A percentile compares a stretch with the other conserved stretches of the same genome.
phyloP scores from a whole-genome alignment of 306 rosid species.

The Cucurbita maxima region DNA sequence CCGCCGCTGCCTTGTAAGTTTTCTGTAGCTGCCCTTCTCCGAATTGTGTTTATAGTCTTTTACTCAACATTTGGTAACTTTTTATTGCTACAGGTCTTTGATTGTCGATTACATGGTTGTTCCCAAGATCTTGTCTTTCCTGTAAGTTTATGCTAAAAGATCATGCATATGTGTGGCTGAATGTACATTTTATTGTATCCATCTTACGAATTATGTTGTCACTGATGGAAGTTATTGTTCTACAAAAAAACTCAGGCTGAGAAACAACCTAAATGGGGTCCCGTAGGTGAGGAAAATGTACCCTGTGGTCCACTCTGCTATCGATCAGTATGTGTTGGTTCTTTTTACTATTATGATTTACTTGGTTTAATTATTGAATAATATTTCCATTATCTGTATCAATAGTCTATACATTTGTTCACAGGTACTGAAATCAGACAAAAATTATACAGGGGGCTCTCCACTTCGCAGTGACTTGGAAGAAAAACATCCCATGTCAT shows the following conservation, averaged over 20 bases:
- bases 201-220: background rate
- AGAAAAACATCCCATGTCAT: constrained; percentile 36
- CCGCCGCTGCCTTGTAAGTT: constrained; percentile 85
- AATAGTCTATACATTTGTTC: constrained; percentile 13
- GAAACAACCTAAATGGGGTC: constrained; percentile 52
- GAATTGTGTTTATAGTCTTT: background rate
- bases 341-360: background rate
- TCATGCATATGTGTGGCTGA: background rate
- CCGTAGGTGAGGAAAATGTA: constrained; percentile 41
- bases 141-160: constrained; percentile 31
- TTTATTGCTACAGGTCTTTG: constrained; percentile 53
- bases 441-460: constrained; percentile 30
- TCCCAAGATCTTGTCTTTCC: constrained; percentile 98
- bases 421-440: constrained; percentile 60
- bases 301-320: constrained; percentile 78
- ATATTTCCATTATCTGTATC: background rate
- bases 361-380: background rate
- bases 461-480: constrained; percentile 37
- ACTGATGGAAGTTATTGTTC: background rate
- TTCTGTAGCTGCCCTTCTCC: constrained; percentile 2
- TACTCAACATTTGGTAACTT: background rate
- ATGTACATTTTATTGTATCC: background rate
- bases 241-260: constrained; percentile 55
- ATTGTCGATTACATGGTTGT: constrained; percentile 95
- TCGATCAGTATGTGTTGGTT: constrained; percentile 41